These are phyloP conservation scores for Chalara sp. DNA, from an alignment of 2,329 filamentous ascomycete genomes.

Conservation along the genomic window DNA sequence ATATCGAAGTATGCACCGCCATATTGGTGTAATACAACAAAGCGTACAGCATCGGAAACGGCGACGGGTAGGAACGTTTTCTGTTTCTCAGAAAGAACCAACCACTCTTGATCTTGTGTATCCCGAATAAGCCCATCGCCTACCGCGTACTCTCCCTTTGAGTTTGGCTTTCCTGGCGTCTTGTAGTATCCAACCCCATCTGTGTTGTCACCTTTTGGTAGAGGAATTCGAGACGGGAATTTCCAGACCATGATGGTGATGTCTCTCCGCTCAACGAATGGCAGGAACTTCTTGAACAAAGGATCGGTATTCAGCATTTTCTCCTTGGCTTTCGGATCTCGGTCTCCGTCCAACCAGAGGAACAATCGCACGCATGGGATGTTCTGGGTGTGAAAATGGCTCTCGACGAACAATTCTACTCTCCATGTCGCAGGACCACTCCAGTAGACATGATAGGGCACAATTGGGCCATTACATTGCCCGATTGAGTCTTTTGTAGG, in stretches of 20 bases:
- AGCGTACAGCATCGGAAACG: conserved; percentile 48
- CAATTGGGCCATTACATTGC: conserved; percentile 47
- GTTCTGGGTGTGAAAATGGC: conserved; percentile 50
- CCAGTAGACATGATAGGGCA: conserved; percentile 51
- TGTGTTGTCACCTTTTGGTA: conserved; percentile 40
- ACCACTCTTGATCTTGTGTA: conserved; percentile 42
- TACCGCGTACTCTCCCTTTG: conserved; percentile 30
- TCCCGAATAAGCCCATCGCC: conserved; percentile 46
- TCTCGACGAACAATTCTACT: conserved; percentile 49
- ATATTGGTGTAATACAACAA: conserved; percentile 47
- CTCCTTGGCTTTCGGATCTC: conserved; percentile 40
- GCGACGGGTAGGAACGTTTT: conserved; percentile 52
- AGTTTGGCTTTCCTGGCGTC: conserved; percentile 34
- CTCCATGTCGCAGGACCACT: conserved; percentile 49
- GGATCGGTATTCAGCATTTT: conserved; percentile 45
- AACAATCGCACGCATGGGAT: conserved; percentile 45
- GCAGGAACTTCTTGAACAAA: conserved; percentile 45
- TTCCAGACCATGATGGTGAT: conserved; percentile 45
- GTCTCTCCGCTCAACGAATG: conserved; percentile 46
- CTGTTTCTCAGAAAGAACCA: conserved; percentile 45
- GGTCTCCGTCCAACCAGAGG: conserved; percentile 48
- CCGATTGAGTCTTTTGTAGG: conserved; percentile 36
- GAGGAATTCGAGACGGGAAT: conserved; percentile 43
- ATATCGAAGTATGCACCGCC: conserved; percentile 49
- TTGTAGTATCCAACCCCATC: conserved; percentile 44